These are phyloP conservation scores for Asterochloris erici DNA, from an alignment of 139 green algal genomes.

Conservation along the genomic window DNA sequence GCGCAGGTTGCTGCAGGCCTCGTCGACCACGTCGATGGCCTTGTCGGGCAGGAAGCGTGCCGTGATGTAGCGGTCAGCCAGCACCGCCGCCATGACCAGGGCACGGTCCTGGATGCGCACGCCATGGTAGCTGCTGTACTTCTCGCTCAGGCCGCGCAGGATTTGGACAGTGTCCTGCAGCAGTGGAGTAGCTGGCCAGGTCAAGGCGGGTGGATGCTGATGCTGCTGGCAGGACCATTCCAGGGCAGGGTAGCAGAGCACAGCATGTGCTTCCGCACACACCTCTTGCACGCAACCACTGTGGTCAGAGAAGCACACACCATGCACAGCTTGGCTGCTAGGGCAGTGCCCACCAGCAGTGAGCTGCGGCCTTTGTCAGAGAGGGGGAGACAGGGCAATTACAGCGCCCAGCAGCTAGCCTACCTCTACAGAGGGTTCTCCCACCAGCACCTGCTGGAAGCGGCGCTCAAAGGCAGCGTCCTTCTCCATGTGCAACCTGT, in stretches of 20 bases:
- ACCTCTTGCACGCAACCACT: no score
- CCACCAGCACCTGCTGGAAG: conserved; percentile 86
- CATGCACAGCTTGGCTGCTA: no score
- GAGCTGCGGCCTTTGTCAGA: background rate
- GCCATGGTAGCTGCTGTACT: conserved; percentile 77
- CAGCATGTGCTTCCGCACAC: background rate
- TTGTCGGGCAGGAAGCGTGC: conserved; percentile 60
- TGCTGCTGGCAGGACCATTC: background rate
- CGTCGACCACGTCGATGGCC: conserved; percentile 84
- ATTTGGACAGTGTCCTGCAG: conserved; percentile 86
- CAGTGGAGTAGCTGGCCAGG: background rate
- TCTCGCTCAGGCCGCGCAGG: conserved; percentile 87
- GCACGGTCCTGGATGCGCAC: conserved; percentile 74
- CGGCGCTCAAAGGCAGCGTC: conserved; percentile 87
- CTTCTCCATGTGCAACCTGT: conserved; percentile 93
- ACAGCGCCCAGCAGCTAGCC: background rate
- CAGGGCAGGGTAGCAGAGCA: background rate
- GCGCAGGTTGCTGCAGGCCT: conserved; percentile 64
- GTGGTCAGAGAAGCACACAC: no score
- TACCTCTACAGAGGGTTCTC: conserved; percentile 71
- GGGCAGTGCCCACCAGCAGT: background rate
- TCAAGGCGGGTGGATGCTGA: background rate
- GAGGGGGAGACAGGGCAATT: background rate
- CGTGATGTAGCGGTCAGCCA: conserved; percentile 70
- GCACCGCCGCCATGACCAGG: conserved; percentile 67